phyloP scores from a whole-genome alignment of 345 rosid genomes.

The Eucalyptus tenuipes region DNA sequence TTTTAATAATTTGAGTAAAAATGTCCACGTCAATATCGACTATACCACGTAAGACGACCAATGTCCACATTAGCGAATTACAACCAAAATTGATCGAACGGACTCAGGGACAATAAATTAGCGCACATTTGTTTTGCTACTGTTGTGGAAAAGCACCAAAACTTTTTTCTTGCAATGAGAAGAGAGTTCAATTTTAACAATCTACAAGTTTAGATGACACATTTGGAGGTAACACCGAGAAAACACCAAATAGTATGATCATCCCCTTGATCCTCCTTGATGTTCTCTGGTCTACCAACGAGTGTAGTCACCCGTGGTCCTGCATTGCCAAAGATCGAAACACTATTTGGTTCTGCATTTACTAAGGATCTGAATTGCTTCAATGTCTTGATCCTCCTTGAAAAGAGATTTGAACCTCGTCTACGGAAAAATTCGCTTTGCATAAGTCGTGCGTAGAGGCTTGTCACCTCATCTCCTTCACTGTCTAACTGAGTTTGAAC shows the following conservation, averaged over 20 bases:
- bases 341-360: background rate
- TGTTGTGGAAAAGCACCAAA: too few relatives aligned
- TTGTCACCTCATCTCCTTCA: background rate
- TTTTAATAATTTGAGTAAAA: too few relatives aligned
- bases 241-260: background rate
- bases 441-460: background rate
- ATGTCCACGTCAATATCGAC: rapidly evolving
- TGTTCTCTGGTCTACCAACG: background rate
- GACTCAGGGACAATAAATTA: too few relatives aligned
- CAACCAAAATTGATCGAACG: too few relatives aligned
- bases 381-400: background rate
- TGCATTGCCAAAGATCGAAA: background rate
- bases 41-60: rapidly evolving
- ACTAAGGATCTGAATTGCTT: background rate
- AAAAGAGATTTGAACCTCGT: background rate
- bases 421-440: background rate
- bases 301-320: background rate
- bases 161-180: too few relatives aligned
- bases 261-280: background rate
- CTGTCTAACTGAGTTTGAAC: background rate
- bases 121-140: too few relatives aligned
- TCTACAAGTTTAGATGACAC: too few relatives aligned
- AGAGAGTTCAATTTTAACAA: too few relatives aligned
- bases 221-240: too few relatives aligned
- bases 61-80: too few relatives aligned